Conservation (phyloP, 257 asterid genomes). For the Marsdenia floribunda region DNA sequence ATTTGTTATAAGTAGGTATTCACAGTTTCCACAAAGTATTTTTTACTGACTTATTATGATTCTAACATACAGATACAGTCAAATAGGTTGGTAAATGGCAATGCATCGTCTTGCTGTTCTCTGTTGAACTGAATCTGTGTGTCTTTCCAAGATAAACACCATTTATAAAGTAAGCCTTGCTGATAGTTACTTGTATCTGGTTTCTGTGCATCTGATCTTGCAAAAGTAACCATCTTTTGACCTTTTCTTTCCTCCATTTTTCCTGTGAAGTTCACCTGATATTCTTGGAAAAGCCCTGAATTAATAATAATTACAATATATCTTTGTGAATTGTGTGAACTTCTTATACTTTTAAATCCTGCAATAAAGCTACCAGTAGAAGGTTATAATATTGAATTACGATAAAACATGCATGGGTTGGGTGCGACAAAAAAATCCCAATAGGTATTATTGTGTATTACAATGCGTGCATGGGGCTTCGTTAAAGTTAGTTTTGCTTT, state of each 20-base stretch:
- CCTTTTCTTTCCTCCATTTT: neutral
- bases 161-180: neutral
- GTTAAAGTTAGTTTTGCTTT: no score
- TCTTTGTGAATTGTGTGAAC: neutral
- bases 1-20: neutral
- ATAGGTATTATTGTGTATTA: no score
- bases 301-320: neutral
- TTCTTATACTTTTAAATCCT: neutral
- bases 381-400: no score
- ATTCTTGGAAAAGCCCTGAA: neutral
- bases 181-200: neutral
- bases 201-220: neutral
- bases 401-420: no score
- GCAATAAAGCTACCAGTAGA: no score
- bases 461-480: no score
- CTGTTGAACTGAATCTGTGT: neutral
- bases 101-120: neutral
- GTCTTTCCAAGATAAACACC: neutral
- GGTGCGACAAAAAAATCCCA: no score
- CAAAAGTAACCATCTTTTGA: neutral
- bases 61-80: slow-evolving; percentile 12
- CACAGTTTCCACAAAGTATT: neutral
- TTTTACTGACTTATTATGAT: slow-evolving; percentile 12
- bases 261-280: neutral
- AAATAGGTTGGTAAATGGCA: neutral